A percentile compares a stretch with the other conserved stretches of the same genome.
These are phyloP conservation scores for Dothideomycetes sp. DNA, from an alignment of 2,329 filamentous ascomycete genomes.

Conservation along the genomic window DNA sequence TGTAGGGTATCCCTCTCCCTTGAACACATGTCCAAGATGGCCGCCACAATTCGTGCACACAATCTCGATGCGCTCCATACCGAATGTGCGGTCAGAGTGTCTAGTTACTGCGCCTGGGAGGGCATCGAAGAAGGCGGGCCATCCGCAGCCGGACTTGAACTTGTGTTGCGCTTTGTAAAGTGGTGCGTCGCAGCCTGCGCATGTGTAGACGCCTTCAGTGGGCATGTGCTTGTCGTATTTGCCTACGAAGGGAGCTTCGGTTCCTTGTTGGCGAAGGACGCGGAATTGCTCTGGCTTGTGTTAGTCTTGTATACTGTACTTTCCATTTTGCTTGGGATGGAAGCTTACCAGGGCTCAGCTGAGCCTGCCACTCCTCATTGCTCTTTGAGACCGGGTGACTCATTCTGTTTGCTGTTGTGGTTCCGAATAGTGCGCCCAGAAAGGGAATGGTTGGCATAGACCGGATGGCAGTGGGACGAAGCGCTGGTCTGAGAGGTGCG, in stretches of 20 bases:
- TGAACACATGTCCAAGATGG: constrained; percentile 83
- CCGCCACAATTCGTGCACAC: constrained; percentile 91
- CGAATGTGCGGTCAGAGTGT: constrained; percentile 64
- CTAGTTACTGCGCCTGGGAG: constrained; percentile 82
- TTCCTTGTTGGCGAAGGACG: constrained; percentile 83
- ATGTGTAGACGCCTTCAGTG: constrained; percentile 67
- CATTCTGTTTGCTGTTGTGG: constrained; percentile 47
- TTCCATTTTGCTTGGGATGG: constrained; percentile 1
- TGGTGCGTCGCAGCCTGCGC: constrained; percentile 74
- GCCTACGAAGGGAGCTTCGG: constrained; percentile 69
- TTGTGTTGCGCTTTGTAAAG: constrained; percentile 92
- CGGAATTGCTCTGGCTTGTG: constrained; percentile 79
- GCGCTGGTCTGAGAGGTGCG: constrained; percentile 23
- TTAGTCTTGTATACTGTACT: neutral
- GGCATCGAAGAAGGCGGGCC: constrained; percentile 96
- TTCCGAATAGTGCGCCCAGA: constrained; percentile 63
- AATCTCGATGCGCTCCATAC: constrained; percentile 85
- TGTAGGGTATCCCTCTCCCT: constrained; percentile 71
- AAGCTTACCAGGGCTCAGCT: constrained; percentile 57
- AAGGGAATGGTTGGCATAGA: constrained; percentile 75
- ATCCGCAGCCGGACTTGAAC: constrained; percentile 92
- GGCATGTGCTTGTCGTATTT: constrained; percentile 82
- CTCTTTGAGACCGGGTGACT: constrained; percentile 71
- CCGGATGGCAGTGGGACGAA: constrained; percentile 30
- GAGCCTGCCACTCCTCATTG: constrained; percentile 78